Base-by-base conservation (phyloP, 2,329 filamentous ascomycete species). In the Cercospora sojina region DNA sequence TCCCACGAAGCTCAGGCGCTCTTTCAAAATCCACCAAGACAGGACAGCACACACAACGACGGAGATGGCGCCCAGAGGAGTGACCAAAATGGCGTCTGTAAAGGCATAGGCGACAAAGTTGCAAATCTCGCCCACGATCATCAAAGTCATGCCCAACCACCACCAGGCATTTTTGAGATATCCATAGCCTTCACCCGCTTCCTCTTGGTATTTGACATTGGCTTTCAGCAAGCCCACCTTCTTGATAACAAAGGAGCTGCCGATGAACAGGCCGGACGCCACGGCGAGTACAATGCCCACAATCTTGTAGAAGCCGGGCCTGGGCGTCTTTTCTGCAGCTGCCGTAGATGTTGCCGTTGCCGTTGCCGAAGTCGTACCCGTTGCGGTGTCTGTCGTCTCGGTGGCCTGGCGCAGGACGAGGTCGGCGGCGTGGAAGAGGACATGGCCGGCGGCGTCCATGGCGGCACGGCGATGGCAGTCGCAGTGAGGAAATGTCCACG, bases 51-150 rank as follows among this genome's bases (percentile, higher is more conserved):
- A 94, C 69, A 98, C 89, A 62, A 99, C 95, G 67, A 98, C 95
- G 1, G 92, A 92, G 59, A 98, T 83, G 3, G 94, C 94, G 69
- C 94, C 94, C 62, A 98, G 83, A 4, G 94, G 93, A 0, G 94
- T 97, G 63, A 98, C 94, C 70, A 98, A 83, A 73, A 98, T 97
- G 67, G 94, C 94, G 79, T 98, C 95, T 69, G 95, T 95, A 74
- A 98, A 98, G 64, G 93, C 92, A 77, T 98, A 98, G 62, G 95
- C 95, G 77, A 94, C 92, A 78, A 98, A 96, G 80, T 99, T 99
- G 86, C 92, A 96, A 64, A 97, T 87, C 80, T 99, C 95, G 72
- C 95, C 95, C 51, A 98, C 74, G 73, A 98, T 97, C 95, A 99
- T 98, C 66, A 98, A 85, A 0, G 83, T 93, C 95, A 99, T 98